Evolutionary conservation across 306 rosid species (phyloP).

Genomic region (Castanea crenata): DNA sequence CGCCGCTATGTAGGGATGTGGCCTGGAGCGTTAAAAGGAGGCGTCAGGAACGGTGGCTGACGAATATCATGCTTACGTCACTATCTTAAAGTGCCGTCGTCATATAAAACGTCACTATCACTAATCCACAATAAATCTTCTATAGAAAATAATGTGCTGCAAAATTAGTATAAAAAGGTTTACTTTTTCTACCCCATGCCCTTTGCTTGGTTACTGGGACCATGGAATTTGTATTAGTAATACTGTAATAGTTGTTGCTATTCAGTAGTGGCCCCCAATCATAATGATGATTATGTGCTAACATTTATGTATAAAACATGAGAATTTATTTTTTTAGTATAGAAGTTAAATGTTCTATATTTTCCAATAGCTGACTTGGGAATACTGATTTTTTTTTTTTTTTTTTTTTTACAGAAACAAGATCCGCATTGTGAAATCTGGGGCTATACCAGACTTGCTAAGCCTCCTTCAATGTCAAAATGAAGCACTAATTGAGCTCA

Average conservation of each 20-base stretch:
- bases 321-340: conserved; percentile 23
- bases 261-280: conserved; percentile 18
- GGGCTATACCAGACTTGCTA: conserved; percentile 52
- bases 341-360: conserved; percentile 19
- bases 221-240: conserved; percentile 19
- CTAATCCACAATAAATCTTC: neutral
- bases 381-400: neutral
- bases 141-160: too few species aligned
- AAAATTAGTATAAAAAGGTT: conserved; percentile 4
- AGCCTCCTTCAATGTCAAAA: conserved; percentile 56
- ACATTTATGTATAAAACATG: conserved; percentile 20
- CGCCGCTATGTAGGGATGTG: too few species aligned
- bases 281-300: conserved; percentile 31
- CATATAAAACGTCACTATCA: too few species aligned
- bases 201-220: conserved; percentile 31
- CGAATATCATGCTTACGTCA: too few species aligned
- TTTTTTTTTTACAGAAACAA: conserved; percentile 48
- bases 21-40: too few species aligned
- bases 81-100: too few species aligned
- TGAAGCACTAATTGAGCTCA: conserved; percentile 37
- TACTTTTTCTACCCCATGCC: conserved; percentile 24
- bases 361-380: neutral
- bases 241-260: conserved; percentile 28
- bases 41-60: too few species aligned
- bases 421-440: conserved; percentile 54